Percentiles rank a stretch among this genome's conserved stretches.
phyloP scores from a whole-genome alignment of 2,329 filamentous ascomycete species.

The Ophiosphaerella herpotricha region DNA sequence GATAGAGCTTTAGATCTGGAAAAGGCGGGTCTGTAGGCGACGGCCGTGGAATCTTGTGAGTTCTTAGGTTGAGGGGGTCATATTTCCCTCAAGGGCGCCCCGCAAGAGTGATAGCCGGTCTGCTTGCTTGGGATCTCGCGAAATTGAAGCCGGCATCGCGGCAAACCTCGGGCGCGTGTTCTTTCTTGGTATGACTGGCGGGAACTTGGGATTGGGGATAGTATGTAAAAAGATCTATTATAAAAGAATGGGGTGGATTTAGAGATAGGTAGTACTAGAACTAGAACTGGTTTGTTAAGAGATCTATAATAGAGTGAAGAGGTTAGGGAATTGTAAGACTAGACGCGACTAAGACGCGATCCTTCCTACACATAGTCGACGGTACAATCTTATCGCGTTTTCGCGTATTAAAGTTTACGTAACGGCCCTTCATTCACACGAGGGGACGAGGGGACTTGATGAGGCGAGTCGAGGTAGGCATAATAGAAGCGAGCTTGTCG shows the following conservation, averaged over 20 bases:
- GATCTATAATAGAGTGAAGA: too few species aligned
- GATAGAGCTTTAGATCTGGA: slow-evolving; percentile 6
- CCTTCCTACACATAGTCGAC: too few species aligned
- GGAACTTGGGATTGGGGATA: slow-evolving; percentile 2
- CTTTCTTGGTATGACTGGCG: neutral
- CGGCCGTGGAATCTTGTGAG: neutral
- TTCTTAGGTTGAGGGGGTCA: neutral
- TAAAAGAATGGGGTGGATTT: neutral
- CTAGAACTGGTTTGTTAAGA: too few species aligned
- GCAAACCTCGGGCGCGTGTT: slow-evolving; percentile 2
- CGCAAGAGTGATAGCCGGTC: neutral
- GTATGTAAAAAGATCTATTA: slow-evolving; percentile 5
- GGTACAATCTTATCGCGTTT: too few species aligned
- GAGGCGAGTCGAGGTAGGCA: too few species aligned
- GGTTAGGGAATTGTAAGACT: too few species aligned
- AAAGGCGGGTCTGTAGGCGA: slow-evolving; percentile 3
- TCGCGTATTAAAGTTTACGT: too few species aligned
- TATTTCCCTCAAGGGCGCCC: slow-evolving; percentile 1
- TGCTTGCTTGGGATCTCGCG: neutral
- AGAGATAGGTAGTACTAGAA: too few species aligned
- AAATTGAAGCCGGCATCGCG: neutral
- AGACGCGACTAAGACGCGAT: too few species aligned
- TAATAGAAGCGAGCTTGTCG: too few species aligned
- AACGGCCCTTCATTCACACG: too few species aligned
- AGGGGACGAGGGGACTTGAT: too few species aligned